phyloP scores from a whole-genome alignment of 2,329 filamentous ascomycete species.

The Fusarium virguliforme region DNA sequence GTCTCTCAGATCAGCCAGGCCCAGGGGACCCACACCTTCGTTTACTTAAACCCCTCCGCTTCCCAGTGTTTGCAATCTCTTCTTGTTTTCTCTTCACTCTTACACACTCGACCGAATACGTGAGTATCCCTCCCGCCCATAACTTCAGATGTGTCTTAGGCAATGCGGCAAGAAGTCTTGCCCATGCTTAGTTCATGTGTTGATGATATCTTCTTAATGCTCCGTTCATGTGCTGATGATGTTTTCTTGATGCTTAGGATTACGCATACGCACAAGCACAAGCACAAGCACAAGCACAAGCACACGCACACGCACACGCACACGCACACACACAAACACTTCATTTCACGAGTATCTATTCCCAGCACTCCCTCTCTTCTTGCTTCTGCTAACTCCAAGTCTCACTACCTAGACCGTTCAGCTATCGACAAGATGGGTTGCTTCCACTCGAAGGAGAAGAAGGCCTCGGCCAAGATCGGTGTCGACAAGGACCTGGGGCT shows the following conservation, averaged over 20 bases:
- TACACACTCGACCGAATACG: background rate
- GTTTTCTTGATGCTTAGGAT: background rate
- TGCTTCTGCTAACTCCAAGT: background rate
- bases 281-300: background rate
- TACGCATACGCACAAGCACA: background rate
- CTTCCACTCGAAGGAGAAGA: background rate
- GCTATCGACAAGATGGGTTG: constrained; percentile 1
- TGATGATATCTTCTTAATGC: background rate
- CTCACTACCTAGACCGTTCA: background rate
- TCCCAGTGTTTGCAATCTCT: background rate
- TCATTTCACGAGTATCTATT: background rate
- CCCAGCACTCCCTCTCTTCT: too few species aligned
- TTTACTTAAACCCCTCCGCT: background rate
- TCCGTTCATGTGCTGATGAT: too few species aligned
- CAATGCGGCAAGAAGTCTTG: constrained; percentile 1
- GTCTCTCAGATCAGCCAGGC: background rate
- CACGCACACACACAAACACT: background rate
- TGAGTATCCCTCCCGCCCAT: background rate
- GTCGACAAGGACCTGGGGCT: background rate
- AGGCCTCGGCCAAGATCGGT: background rate
- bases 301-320: background rate
- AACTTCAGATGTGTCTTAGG: too few species aligned
- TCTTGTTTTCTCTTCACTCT: background rate
- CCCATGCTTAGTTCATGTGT: background rate
- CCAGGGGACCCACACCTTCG: background rate